A percentile compares a stretch with the other conserved stretches of the same genome.
Evolutionary conservation across 2,329 filamentous ascomycete species (phyloP).

Genomic region (Aureobasidium sp.): DNA sequence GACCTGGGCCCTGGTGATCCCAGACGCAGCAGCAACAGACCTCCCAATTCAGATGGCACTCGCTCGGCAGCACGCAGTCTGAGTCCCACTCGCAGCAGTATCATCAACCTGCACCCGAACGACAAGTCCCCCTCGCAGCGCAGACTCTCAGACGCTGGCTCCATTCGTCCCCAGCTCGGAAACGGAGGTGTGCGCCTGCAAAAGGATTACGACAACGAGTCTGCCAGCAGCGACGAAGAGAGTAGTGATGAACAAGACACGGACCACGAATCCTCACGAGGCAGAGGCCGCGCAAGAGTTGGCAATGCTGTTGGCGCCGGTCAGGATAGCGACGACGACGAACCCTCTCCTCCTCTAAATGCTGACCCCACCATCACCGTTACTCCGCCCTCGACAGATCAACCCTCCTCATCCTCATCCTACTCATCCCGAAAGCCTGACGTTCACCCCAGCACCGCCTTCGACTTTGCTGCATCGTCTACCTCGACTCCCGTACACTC

Average conservation of each 20-base stretch:
- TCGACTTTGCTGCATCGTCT: constrained; percentile 60
- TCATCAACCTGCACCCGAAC: background rate
- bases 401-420: background rate
- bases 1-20: constrained; percentile 20
- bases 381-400: constrained; percentile 20
- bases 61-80: constrained; percentile 12
- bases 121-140: constrained; percentile 8
- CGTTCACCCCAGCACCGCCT: constrained; percentile 73
- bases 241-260: constrained; percentile 27
- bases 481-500: constrained; percentile 62
- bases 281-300: constrained; percentile 19
- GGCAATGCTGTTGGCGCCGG: constrained; percentile 14
- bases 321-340: constrained; percentile 16
- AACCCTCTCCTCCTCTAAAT: constrained; percentile 8
- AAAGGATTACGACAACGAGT: constrained; percentile 17
- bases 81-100: constrained; percentile 9
- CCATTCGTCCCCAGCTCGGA: constrained; percentile 9
- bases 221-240: constrained; percentile 26
- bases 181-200: constrained; percentile 13
- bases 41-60: background rate
- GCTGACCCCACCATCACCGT: constrained; percentile 25
- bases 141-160: constrained; percentile 14
- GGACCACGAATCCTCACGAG: constrained; percentile 18
- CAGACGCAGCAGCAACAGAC: constrained; percentile 12
- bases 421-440: constrained; percentile 37